Conservation (phyloP, 1,284 basidiomycete genomes). For the Ganoderma multipileum region DNA sequence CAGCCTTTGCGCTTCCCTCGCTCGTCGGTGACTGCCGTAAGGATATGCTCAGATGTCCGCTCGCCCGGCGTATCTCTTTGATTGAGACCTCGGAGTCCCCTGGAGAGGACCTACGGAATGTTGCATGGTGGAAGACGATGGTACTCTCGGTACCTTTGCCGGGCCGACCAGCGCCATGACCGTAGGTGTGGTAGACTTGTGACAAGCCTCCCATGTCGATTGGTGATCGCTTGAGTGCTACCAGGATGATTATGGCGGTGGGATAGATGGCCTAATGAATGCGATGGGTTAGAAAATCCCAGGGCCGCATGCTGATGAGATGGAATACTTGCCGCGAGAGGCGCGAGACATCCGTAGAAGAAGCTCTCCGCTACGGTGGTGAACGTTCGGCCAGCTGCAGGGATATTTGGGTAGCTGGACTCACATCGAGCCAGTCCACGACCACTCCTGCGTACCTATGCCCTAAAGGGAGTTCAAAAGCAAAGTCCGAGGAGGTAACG, state of each 20-base stretch:
- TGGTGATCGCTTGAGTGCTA: not conserved
- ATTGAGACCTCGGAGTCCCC: too few species aligned
- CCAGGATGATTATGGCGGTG: not conserved
- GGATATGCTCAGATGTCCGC: too few species aligned
- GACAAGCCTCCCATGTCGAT: not conserved
- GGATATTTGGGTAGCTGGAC: not conserved
- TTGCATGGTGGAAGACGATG: not conserved
- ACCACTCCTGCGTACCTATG: not conserved
- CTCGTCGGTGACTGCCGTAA: too few species aligned
- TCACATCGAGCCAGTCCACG: not conserved
- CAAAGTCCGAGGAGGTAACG: not conserved
- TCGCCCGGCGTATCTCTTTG: too few species aligned
- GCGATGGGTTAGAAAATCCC: too few species aligned
- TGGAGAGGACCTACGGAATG: too few species aligned
- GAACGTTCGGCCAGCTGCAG: not conserved
- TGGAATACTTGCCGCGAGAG: too few species aligned
- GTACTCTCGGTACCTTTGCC: not conserved
- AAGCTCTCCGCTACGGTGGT: not conserved
- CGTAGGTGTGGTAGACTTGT: not conserved
- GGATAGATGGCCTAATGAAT: slow-evolving; percentile 5
- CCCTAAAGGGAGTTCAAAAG: not conserved
- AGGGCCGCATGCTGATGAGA: too few species aligned
- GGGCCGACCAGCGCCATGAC: not conserved
- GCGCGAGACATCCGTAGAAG: too few species aligned
- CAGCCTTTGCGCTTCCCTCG: too few species aligned